Conservation (phyloP, 257 asterid genomes). For the Capsicum rhomboideum region DNA sequence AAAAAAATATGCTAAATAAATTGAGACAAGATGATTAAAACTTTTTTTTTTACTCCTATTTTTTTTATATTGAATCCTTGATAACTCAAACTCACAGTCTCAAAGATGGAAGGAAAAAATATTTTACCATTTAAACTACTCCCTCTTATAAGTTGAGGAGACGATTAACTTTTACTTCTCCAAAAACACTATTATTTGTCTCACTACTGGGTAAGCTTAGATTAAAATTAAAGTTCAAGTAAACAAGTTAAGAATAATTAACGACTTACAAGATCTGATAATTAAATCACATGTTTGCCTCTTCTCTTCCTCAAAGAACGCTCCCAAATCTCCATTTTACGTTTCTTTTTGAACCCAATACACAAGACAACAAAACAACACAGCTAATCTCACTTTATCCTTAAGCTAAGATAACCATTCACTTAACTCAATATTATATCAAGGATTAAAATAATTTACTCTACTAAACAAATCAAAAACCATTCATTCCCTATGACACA, state of each 20-base stretch:
- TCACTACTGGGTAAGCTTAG: background rate
- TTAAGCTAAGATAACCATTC: constrained; percentile 18
- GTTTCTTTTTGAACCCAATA: background rate
- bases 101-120: too few species aligned
- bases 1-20: too few species aligned
- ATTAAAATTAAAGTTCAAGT: background rate
- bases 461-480: background rate
- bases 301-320: constrained; percentile 16
- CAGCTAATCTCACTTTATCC: constrained; percentile 21
- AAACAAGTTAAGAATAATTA: background rate
- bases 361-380: background rate
- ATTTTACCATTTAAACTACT: too few species aligned
- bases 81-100: too few species aligned
- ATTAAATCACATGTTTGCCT: constrained; percentile 4
- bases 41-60: too few species aligned
- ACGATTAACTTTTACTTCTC: background rate
- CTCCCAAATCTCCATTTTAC: background rate
- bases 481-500: background rate
- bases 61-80: too few species aligned
- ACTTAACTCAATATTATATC: constrained; percentile 1
- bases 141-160: too few species aligned
- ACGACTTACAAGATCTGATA: background rate
- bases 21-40: background rate
- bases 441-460: background rate
- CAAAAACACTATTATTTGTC: background rate